phyloP scores from a whole-genome alignment of 1,284 basidiomycete species.

The Marasmius tenuissimus region DNA sequence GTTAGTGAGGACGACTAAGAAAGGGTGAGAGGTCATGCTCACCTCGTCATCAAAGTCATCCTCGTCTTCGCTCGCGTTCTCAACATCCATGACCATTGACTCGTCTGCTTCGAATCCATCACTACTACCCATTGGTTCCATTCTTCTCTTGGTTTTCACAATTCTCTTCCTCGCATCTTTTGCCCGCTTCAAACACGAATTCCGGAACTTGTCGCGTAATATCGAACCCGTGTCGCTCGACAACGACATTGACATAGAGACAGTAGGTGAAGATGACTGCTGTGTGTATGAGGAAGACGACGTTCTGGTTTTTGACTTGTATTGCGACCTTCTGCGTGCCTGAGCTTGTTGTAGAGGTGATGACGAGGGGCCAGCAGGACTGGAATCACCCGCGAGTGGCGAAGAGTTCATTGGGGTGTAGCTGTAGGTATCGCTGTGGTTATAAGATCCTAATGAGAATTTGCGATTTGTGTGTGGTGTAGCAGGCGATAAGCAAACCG shows the following conservation, averaged over 20 bases:
- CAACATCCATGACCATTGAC: constrained; percentile 38
- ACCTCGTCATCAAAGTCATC: constrained; percentile 12
- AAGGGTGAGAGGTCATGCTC: background rate
- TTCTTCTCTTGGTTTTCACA: constrained; percentile 37
- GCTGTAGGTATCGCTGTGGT: constrained; percentile 14
- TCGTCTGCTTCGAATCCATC: constrained; percentile 51
- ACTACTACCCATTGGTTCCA: constrained; percentile 39
- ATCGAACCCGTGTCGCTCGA: constrained; percentile 31
- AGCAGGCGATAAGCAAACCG: constrained; percentile 3
- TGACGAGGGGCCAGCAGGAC: constrained; percentile 32
- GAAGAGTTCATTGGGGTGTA: constrained; percentile 47
- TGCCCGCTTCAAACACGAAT: constrained; percentile 59
- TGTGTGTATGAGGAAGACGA: background rate
- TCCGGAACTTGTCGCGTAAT: constrained; percentile 60
- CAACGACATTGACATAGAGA: constrained; percentile 13
- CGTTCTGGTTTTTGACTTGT: constrained; percentile 31
- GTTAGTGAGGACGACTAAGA: too few relatives aligned
- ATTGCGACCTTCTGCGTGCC: constrained; percentile 44
- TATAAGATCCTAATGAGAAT: background rate
- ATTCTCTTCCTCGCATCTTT: constrained; percentile 51
- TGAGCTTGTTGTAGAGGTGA: constrained; percentile 42
- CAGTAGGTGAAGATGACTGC: constrained; percentile 19
- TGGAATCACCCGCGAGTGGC: constrained; percentile 39
- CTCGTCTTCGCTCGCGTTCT: constrained; percentile 27
- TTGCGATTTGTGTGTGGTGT: constrained; percentile 10